A percentile compares a stretch with the other conserved stretches of the same genome.
phyloP scores from a whole-genome alignment of 352 stramenopile species.

The Phytophthora gonapodyides region DNA sequence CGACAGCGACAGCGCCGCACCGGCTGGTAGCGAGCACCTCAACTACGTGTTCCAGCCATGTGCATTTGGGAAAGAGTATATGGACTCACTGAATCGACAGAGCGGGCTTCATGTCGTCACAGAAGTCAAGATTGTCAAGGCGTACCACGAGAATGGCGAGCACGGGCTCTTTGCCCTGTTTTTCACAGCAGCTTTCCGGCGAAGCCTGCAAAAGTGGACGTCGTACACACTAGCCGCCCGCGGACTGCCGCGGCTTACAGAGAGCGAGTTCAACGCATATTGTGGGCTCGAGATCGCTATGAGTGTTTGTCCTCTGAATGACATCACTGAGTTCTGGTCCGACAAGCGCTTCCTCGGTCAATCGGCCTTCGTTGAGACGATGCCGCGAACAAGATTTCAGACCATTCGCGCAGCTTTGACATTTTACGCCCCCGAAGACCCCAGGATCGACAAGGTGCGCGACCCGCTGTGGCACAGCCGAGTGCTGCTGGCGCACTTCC shows the following conservation, averaged over 20 bases:
- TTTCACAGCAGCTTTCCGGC: not conserved
- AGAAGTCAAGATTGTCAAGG: not conserved
- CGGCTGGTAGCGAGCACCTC: too few relatives aligned
- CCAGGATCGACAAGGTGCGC: too few relatives aligned
- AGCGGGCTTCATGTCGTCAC: not conserved
- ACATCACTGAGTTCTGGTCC: conserved; percentile 17
- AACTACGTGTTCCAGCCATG: not conserved
- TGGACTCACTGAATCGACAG: not conserved
- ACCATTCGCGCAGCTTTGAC: conserved; percentile 4
- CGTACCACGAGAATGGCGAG: not conserved
- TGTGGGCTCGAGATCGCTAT: conserved; percentile 19
- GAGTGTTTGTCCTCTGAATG: conserved; percentile 13
- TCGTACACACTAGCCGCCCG: not conserved
- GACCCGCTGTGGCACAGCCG: too few relatives aligned
- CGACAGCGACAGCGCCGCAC: too few relatives aligned
- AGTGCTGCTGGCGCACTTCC: too few relatives aligned
- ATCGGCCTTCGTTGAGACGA: conserved; percentile 12
- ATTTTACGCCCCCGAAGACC: conserved; percentile 3
- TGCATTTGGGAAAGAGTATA: not conserved
- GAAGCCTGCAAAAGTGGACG: conserved; percentile 3
- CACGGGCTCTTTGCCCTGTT: not conserved
- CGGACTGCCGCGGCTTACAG: not conserved
- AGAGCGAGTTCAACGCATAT: conserved; percentile 21
- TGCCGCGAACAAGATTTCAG: conserved; percentile 17
- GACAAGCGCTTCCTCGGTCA: conserved; percentile 7